Conservation (phyloP, 352 stramenopile genomes). For the Saprolegnia parasitica region DNA sequence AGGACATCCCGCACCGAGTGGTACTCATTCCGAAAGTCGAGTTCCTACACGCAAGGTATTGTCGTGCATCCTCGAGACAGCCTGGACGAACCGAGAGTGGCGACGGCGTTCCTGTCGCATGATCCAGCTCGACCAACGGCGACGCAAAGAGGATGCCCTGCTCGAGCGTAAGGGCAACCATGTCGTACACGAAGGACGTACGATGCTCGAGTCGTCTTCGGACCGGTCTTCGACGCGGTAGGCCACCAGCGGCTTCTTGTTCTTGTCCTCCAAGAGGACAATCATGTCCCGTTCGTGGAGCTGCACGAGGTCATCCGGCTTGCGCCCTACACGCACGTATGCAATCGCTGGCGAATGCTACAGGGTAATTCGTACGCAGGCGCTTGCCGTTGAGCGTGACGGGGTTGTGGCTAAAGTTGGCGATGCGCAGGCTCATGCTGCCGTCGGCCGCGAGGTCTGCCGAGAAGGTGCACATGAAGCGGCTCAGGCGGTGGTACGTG, state of each 20-base stretch:
- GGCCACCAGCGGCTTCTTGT: not conserved
- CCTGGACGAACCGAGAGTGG: not conserved
- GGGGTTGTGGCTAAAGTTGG: not conserved
- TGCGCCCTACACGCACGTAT: not conserved
- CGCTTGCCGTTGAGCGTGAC: constrained; percentile 5
- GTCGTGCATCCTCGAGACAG: not conserved
- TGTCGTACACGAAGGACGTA: not conserved
- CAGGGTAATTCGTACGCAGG: not conserved
- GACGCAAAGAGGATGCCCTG: constrained; percentile 20
- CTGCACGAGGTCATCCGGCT: not conserved
- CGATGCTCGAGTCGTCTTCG: not conserved
- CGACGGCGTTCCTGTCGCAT: not conserved
- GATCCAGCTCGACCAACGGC: constrained; percentile 15
- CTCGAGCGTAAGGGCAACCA: not conserved
- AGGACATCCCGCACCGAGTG: constrained; percentile 1
- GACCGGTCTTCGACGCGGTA: not conserved
- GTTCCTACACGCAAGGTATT: not conserved
- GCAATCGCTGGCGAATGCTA: not conserved
- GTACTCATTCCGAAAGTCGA: constrained; percentile 14
- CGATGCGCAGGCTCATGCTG: not conserved
- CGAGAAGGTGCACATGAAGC: not conserved
- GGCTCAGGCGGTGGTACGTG: not conserved
- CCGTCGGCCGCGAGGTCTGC: not conserved
- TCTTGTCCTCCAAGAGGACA: not conserved
- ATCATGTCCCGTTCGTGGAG: constrained; percentile 2